Percentiles rank a stretch among this genome's conserved stretches.
Evolutionary conservation across 345 rosid genomes (phyloP).

Genomic region (Linum tenue): DNA sequence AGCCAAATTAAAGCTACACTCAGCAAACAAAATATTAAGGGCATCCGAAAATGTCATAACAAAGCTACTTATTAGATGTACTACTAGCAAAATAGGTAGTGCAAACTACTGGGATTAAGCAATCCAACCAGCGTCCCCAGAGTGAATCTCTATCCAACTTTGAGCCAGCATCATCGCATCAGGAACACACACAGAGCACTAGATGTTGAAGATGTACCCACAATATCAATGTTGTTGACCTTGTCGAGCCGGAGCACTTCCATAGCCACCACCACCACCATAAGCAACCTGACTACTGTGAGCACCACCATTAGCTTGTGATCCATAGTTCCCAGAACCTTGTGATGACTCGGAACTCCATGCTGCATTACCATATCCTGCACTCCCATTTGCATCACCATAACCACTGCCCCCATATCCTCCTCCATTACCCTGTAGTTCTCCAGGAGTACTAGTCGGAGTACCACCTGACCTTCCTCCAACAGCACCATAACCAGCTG

Average conservation of each 20-base stretch:
- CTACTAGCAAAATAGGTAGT: constrained; percentile 48
- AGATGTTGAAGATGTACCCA: neutral
- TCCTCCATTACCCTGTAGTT: constrained; percentile 44
- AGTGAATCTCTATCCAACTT: constrained; percentile 27
- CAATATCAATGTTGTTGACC: constrained; percentile 65
- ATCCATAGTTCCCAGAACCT: constrained; percentile 60
- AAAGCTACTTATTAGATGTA: constrained; percentile 47
- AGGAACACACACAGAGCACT: neutral
- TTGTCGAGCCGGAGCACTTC: constrained; percentile 60
- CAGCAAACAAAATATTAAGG: constrained; percentile 39
- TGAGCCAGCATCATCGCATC: constrained; percentile 14
- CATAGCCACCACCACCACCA: constrained; percentile 49
- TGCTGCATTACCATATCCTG: constrained; percentile 56
- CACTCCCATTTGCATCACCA: constrained; percentile 48
- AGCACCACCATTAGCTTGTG: constrained; percentile 41
- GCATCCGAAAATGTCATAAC: constrained; percentile 40
- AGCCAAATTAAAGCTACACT: constrained; percentile 61
- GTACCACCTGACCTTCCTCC: constrained; percentile 68
- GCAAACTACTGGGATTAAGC: constrained; percentile 58
- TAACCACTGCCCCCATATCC: constrained; percentile 58
- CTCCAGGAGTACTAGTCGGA: constrained; percentile 39
- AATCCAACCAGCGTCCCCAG: constrained; percentile 56
- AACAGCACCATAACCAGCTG: constrained; percentile 58
- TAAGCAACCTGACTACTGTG: constrained; percentile 66
- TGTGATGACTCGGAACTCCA: constrained; percentile 71